Conservation (phyloP, 352 stramenopile species). For the Phytophthora ohioensis region DNA sequence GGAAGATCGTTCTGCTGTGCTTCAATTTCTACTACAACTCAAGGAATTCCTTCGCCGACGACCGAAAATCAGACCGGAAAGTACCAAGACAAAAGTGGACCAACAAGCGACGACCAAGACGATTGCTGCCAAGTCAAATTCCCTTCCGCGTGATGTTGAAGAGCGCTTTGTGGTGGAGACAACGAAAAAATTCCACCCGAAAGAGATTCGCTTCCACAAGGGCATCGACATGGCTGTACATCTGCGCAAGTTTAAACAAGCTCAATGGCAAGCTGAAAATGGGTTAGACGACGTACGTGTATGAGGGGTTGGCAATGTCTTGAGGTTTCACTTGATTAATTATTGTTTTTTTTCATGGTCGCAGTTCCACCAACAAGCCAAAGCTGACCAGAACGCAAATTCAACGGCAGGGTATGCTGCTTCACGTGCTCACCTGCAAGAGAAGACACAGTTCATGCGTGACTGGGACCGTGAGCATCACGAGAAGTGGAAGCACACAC, state of each 20-base stretch:
- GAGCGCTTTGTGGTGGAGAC: conserved; percentile 63
- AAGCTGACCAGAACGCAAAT: conserved; percentile 29
- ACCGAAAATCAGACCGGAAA: conserved; percentile 22
- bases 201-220: conserved; percentile 62
- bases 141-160: conserved; percentile 51
- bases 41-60: conserved; percentile 58
- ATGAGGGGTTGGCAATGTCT: neutral
- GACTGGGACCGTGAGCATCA: conserved; percentile 69
- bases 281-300: conserved; percentile 43
- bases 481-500: conserved; percentile 61
- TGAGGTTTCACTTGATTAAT: neutral
- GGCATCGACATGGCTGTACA: conserved; percentile 77
- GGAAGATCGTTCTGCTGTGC: conserved; percentile 60
- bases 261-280: conserved; percentile 67
- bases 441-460: conserved; percentile 67
- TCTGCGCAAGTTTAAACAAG: conserved; percentile 67
- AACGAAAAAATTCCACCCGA: conserved; percentile 52
- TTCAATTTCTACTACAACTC: conserved; percentile 70
- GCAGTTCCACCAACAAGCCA: conserved; percentile 46
- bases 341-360: neutral
- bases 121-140: conserved; percentile 10
- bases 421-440: conserved; percentile 58
- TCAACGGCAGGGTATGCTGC: conserved; percentile 35
- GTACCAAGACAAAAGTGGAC: conserved; percentile 15
- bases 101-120: neutral